These are phyloP conservation scores for Penicillium cataractarum DNA, from an alignment of 495 filamentous ascomycete genomes.

Conservation along the genomic window DNA sequence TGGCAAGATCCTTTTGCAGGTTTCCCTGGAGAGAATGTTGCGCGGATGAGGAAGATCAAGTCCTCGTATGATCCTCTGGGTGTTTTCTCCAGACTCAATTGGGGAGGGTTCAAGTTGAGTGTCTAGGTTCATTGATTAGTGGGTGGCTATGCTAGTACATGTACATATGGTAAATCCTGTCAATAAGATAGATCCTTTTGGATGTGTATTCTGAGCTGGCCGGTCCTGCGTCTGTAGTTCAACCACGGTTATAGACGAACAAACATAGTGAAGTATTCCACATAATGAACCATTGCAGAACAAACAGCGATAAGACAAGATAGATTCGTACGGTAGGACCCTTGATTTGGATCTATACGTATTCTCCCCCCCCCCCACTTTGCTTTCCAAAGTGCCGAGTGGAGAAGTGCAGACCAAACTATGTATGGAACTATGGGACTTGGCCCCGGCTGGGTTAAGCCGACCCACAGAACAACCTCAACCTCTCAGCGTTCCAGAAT, in stretches of 20 bases:
- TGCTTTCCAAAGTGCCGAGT: background rate
- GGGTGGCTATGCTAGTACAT: too few species aligned
- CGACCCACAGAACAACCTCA: conserved; percentile 3
- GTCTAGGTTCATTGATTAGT: too few species aligned
- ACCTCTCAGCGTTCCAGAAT: background rate
- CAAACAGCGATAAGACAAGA: too few species aligned
- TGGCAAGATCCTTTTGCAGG: conserved; percentile 45
- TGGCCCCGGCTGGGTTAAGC: background rate
- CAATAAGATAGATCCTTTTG: too few species aligned
- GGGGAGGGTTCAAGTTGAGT: conserved; percentile 36
- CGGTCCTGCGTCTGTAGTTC: too few species aligned
- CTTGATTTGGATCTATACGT: background rate
- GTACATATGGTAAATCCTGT: background rate
- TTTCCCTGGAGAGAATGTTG: conserved; percentile 41
- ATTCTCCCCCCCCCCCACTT: too few species aligned
- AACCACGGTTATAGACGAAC: too few species aligned
- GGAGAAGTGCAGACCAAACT: background rate
- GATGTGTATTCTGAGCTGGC: too few species aligned
- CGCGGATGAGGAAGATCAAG: conserved; percentile 36
- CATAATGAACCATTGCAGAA: too few species aligned
- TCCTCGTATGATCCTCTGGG: conserved; percentile 39
- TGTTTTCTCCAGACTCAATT: conserved; percentile 27
- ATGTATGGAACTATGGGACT: too few species aligned
- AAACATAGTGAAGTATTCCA: too few species aligned
- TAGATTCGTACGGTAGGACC: too few species aligned